phyloP scores from a whole-genome alignment of 2,329 filamentous ascomycete genomes.

The Parastagonospora avenae region DNA sequence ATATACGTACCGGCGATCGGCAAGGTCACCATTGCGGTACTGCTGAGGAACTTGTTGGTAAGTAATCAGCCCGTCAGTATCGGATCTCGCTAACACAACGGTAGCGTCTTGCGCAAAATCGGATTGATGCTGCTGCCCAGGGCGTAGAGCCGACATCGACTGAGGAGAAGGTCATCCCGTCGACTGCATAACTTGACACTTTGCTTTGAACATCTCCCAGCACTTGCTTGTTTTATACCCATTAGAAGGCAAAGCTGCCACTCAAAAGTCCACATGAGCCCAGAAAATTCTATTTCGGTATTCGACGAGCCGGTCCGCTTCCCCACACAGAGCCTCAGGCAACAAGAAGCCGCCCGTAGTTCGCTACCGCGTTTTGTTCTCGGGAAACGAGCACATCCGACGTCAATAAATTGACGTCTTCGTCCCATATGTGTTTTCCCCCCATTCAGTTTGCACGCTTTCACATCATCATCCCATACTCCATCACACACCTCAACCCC shows the following conservation, averaged over 20 bases:
- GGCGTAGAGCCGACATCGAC: constrained; percentile 23
- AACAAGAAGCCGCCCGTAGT: neutral
- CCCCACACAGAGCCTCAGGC: neutral
- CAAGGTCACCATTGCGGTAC: constrained; percentile 93
- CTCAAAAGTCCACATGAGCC: constrained; percentile 18
- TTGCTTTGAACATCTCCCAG: neutral
- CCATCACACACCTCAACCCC: no score
- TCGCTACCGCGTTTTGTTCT: no score
- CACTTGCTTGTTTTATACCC: constrained; percentile 29
- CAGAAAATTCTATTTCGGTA: neutral
- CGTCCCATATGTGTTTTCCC: no score
- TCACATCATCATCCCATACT: no score
- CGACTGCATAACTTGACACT: constrained; percentile 5
- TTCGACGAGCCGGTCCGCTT: no score
- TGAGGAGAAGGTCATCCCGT: constrained; percentile 21
- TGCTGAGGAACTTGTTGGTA: constrained; percentile 87
- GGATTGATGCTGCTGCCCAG: constrained; percentile 39
- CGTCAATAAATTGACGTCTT: no score
- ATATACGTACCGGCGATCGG: constrained; percentile 97
- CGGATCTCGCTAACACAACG: constrained; percentile 18
- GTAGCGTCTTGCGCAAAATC: constrained; percentile 53
- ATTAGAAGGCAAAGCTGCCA: constrained; percentile 26
- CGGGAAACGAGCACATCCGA: no score
- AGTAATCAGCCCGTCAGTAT: constrained; percentile 43
- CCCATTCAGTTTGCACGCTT: no score